Base-by-base conservation (phyloP, 257 asterid species). In the Penstemon eatonii region DNA sequence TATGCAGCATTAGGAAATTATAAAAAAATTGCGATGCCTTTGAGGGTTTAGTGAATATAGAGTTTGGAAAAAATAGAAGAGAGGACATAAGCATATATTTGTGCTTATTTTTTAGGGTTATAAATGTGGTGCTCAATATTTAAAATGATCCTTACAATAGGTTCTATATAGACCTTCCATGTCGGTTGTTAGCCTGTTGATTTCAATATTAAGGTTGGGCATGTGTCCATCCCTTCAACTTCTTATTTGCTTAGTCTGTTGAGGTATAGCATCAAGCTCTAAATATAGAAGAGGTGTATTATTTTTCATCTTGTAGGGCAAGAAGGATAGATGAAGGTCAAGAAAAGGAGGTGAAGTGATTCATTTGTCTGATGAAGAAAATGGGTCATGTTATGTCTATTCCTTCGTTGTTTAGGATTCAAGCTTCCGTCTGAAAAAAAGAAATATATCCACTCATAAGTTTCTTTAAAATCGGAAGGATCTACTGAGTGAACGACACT, bases 281-380 rank as follows among this genome's bases (percentile, higher is more conserved):
- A 75, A 58, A 79, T 80, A 71, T 80, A 79, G 80, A 82, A 78
- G 73, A 60, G 65, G 75, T 71, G 73, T 79, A 76, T 77, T 78
- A 75, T 78, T 80, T 64, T 80, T 80, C 67, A 45, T 85, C 83
- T 81, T 86, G 85, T 84, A 84, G 91, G 91, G 73, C 81, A 65
- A 80, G 76, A 82, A 45, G 83, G 93, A 82, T 84, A 86, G 83
- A 78, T 83, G 88, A 80, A 70, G 87, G 83, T 77, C 87, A 19
- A 71, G 66, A 74, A 76, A 79, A 66, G 73, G 80, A 82, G 89
- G 86, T 82, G 82, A 74, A 79, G 79, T 60, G 62, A 74, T 64
- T 60, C 71, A 68, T 60, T 59, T 69, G 63, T 65, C 70, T 50
- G 49, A 56, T 56, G 66, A 70, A 75, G 64, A 75, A 52, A 39